Conservation (phyloP, 345 rosid genomes). For the Ailanthus altissimus region DNA sequence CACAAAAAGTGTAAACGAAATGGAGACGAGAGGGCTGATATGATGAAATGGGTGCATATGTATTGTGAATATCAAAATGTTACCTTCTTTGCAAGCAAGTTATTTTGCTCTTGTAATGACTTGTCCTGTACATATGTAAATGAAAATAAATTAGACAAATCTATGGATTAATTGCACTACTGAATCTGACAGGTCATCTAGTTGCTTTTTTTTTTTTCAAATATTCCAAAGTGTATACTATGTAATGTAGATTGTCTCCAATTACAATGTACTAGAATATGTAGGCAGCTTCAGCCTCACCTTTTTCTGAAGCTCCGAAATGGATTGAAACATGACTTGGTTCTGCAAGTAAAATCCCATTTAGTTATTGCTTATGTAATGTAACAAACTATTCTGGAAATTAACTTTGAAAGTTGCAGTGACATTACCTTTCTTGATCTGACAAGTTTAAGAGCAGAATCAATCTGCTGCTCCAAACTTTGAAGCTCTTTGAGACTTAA, state of each 20-base stretch:
- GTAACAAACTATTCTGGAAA: background rate
- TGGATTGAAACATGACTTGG: conserved; percentile 78
- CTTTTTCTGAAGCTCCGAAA: conserved; percentile 83
- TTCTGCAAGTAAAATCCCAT: conserved; percentile 45
- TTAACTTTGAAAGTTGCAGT: background rate
- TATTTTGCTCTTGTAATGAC: conserved; percentile 69
- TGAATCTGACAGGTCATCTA: no score
- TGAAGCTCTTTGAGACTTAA: conserved; percentile 77
- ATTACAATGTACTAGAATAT: no score
- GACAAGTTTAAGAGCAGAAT: conserved; percentile 67
- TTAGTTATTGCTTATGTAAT: background rate
- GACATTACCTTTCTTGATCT: conserved; percentile 64
- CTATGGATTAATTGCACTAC: no score
- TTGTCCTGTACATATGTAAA: conserved; percentile 52
- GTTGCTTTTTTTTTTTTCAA: no score
- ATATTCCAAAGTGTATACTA: no score
- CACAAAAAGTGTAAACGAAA: background rate
- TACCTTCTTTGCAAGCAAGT: conserved; percentile 73
- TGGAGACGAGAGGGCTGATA: background rate
- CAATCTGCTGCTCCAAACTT: conserved; percentile 81
- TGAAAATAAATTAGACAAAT: background rate
- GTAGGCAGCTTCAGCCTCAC: conserved; percentile 30
- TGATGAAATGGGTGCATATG: background rate
- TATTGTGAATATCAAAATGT: conserved; percentile 8
- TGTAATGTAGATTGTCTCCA: no score